Conservation (phyloP, 148 eudicot species). For the Spergularia marina region DNA sequence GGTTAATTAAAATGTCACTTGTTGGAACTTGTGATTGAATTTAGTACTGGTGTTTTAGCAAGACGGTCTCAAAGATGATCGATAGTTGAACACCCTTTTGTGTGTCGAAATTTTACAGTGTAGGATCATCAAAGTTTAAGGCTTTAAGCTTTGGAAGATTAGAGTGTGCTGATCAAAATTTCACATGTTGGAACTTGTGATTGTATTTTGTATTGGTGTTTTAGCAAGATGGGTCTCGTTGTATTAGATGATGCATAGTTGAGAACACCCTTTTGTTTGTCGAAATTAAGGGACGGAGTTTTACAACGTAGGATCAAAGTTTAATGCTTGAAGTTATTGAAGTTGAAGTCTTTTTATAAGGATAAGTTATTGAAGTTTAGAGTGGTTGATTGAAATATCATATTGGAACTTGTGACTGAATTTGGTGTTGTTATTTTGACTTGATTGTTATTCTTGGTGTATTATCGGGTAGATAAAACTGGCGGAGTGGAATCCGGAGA, state of each 20-base stretch:
- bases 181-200: background rate
- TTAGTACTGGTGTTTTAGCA: background rate
- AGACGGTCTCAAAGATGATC: no score
- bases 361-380: background rate
- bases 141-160: background rate
- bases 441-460: background rate
- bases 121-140: no score
- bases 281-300: background rate
- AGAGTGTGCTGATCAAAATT: background rate
- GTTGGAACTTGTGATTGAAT: background rate
- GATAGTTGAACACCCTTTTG: no score
- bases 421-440: background rate
- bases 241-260: no score
- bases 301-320: background rate
- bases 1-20: background rate
- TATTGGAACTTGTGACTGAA: background rate
- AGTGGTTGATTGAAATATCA: background rate
- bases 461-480: conserved; percentile 50
- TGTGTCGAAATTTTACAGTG: no score
- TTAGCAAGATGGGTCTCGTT: no score
- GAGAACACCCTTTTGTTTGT: background rate
- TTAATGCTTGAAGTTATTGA: background rate
- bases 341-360: background rate
- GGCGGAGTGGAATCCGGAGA: conserved; percentile 98
- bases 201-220: no score